These are phyloP conservation scores for Albizia julibrissin DNA, from an alignment of 306 rosid genomes.

Conservation along the genomic window DNA sequence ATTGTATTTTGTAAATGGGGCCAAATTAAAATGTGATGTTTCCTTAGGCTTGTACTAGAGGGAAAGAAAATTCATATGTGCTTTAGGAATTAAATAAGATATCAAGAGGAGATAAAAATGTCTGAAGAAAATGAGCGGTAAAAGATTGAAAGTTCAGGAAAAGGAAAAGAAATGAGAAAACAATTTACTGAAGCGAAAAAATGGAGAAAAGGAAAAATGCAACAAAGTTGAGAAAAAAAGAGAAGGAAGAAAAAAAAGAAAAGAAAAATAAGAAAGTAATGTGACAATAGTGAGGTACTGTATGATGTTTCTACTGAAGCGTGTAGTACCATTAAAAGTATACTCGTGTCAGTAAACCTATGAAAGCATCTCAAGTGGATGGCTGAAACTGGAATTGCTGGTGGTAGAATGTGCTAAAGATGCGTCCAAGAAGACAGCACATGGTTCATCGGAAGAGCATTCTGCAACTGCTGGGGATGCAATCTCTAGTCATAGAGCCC, in stretches of 20 bases:
- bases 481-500: slow-evolving; percentile 57
- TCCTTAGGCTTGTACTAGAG: slow-evolving; percentile 37
- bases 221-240: not conserved
- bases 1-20: slow-evolving; percentile 56
- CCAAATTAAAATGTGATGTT: slow-evolving; percentile 40
- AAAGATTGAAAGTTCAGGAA: slow-evolving; percentile 31
- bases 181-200: slow-evolving; percentile 34
- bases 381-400: slow-evolving; percentile 47
- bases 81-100: not conserved
- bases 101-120: slow-evolving; percentile 12
- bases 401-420: slow-evolving; percentile 41
- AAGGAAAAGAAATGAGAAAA: slow-evolving; percentile 29
- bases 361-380: slow-evolving; percentile 43
- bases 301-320: not conserved
- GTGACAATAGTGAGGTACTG: slow-evolving; percentile 2
- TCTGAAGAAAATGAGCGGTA: slow-evolving; percentile 20
- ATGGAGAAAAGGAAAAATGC: slow-evolving; percentile 27
- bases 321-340: slow-evolving; percentile 20
- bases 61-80: slow-evolving; percentile 16
- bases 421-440: slow-evolving; percentile 56
- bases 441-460: slow-evolving; percentile 47
- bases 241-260: slow-evolving; percentile 8
- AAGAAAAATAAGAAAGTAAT: slow-evolving; percentile 19
- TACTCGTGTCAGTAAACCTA: slow-evolving; percentile 31
- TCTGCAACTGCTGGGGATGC: slow-evolving; percentile 53